Evolutionary conservation across 1,284 basidiomycete species (phyloP).

Genomic region (Puccinia horiana): DNA sequence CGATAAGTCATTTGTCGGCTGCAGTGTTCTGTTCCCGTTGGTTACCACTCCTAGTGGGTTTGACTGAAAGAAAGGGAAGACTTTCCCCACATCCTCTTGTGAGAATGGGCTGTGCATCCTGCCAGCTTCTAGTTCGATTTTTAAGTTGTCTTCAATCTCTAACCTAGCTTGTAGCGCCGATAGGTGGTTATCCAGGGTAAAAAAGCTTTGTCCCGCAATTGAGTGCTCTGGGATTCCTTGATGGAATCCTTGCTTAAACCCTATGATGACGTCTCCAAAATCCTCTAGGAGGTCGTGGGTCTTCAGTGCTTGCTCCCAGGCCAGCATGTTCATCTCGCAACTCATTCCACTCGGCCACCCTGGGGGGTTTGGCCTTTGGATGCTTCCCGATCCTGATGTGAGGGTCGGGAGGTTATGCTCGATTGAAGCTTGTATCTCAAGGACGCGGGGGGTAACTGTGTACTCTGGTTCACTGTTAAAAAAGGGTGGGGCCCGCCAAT

Average conservation of each 20-base stretch:
- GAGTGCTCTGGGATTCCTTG: not conserved
- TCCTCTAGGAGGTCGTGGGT: not conserved
- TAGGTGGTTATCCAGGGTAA: not conserved
- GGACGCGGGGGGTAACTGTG: too few species aligned
- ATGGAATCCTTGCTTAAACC: not conserved
- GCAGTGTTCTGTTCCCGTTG: conserved; percentile 2
- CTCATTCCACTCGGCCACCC: not conserved
- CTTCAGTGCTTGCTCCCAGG: not conserved
- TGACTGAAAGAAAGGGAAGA: too few species aligned
- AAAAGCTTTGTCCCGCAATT: not conserved
- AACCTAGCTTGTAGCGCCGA: not conserved
- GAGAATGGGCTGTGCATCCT: not conserved
- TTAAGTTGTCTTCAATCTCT: not conserved
- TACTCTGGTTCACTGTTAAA: too few species aligned
- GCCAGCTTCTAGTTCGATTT: not conserved
- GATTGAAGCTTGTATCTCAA: too few species aligned
- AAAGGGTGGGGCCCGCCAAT: too few species aligned
- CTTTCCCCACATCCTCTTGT: too few species aligned
- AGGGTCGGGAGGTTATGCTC: too few species aligned
- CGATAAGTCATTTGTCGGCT: conserved; percentile 11
- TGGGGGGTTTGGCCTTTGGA: too few species aligned
- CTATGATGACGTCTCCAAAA: too few species aligned
- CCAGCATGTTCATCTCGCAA: not conserved
- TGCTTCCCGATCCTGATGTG: too few species aligned
- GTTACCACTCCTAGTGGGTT: too few species aligned